Evolutionary conservation across 2,329 filamentous ascomycete species (phyloP), one percentile per base, ranked within the genome.

Genomic region (Bipolaris oryzae): DNA sequence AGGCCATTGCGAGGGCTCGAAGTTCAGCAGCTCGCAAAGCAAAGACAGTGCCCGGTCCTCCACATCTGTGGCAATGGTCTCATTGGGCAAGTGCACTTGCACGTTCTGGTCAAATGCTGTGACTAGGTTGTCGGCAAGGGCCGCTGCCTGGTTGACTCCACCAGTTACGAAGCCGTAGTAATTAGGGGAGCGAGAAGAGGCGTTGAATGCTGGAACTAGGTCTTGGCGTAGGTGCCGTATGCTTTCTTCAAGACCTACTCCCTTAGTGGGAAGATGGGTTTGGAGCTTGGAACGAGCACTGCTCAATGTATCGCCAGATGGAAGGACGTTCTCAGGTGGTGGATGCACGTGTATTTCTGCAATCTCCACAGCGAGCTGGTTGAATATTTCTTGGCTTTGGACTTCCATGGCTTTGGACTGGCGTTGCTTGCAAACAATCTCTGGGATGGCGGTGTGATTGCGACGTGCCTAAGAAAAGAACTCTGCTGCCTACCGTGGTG

Each of bases 141-240:
- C 84, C 31, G 92, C 92, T 21, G 92, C 86, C 5, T 92, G 91
- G 0, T 93, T 90, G 7, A 84, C 81, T 13, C 91, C 90, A 42
- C 94, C 94, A 0, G 89, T 96, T 5, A 97, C 89, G 73, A 97
- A 96, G 57, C 92, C 93, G 74, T 91, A 96, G 80, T 96, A 76
- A 15, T 72, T 70, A 20, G 74, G 64, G 9, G 76, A 77, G 28
- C 70, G 82, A 63, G 86, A 87, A 68, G 86, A 84, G 15, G 81
- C 84, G 66, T 88, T 92, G 57, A 95, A 82, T 1, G 83, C 89
- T 6, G 81, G 81, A 3, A 73, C 72, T 6, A 85, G 69, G 28
- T 83, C 80, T 6, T 77, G 59, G 5, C 74, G 61, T 3, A 85
- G 65, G 62, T 85, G 82, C 6, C 70, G 61, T 43, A 77, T 72